Base-by-base conservation (phyloP, 768 basidiomycete species). In the Porphyrellus cyaneotinctus region DNA sequence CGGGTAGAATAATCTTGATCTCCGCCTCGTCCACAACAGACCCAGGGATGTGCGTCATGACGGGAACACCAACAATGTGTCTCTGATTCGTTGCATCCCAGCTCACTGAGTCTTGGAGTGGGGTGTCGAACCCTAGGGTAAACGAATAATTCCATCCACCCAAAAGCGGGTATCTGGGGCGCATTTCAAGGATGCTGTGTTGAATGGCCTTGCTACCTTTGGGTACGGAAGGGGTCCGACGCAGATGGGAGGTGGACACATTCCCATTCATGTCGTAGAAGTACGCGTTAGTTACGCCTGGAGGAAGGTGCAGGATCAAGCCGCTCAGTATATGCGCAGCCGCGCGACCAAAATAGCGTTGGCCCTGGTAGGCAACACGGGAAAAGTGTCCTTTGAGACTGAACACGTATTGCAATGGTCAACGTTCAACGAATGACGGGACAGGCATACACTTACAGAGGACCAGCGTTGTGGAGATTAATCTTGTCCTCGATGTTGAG, bases 101-200 rank as follows among this genome's bases (percentile, higher is more conserved):
- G 53, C 77, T 78, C 15, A 80, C 82, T 11, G 82, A 84, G 65
- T 91, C 82, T n/a, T 72, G 79, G 43, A 93, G 78, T 26, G 87
- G 87, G n/a, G 89, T 78, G 61, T 97, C 94, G 80, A 89, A 99
- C 2, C 97, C 97, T 4, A 97, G 76, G 6, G 91, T 93, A 74
- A 95, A 98, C 38, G 77, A 84, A 70, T 95, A 98, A 65, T 97
- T 98, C 97, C 97, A 99, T 38, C 95, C 93, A 28, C 97, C 97
- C 60, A 98, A 69, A 41, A 99, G 64, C 30, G 97, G 97, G 70
- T 94, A 99, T 41, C 97, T 81, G 0, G 97, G 95, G 36, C 78
- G 78, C 44, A 98, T 67, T 62, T 97, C 94, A 23, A 99, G 76
- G 22, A 87, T 57, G 48, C 89, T 89, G 62, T 77, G 76, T 39